Conservation (phyloP, 2,329 filamentous ascomycete species). For the Botryosphaeria dothidea region DNA sequence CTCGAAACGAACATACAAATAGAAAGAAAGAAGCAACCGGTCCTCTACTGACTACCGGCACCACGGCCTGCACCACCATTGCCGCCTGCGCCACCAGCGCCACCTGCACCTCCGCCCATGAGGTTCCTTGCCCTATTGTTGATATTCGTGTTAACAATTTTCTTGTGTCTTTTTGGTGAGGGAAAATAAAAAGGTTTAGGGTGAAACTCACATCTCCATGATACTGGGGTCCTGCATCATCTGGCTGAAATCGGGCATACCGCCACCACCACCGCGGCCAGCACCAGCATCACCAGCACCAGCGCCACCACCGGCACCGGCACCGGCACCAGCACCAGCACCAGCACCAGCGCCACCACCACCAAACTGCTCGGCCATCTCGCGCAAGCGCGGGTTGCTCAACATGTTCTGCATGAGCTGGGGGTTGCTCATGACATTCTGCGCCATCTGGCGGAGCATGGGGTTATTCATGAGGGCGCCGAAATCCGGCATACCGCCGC, state of each 20-base stretch:
- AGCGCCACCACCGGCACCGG: conserved; percentile 32
- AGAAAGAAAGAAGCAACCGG: neutral
- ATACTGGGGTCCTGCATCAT: conserved; percentile 93
- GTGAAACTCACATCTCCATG: conserved; percentile 78
- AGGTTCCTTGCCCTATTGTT: conserved; percentile 63
- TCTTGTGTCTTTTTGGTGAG: neutral
- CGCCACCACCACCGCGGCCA: conserved; percentile 59
- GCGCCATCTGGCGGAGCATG: conserved; percentile 97
- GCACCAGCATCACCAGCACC: conserved; percentile 34
- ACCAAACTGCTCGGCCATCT: conserved; percentile 82
- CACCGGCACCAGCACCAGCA: conserved; percentile 32
- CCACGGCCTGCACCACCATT: conserved; percentile 1
- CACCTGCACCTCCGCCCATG: conserved; percentile 56
- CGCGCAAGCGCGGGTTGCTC: conserved; percentile 84
- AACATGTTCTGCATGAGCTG: conserved; percentile 89
- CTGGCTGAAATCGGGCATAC: conserved; percentile 82
- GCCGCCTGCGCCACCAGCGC: conserved; percentile 19
- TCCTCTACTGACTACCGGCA: conserved; percentile 3
- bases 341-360: conserved; percentile 45
- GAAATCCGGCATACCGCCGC: conserved; percentile 84
- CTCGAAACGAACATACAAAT: neutral
- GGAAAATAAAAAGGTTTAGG: too few relatives aligned
- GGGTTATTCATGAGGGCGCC: conserved; percentile 91
- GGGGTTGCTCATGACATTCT: conserved; percentile 96
- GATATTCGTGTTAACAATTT: neutral